A percentile compares a stretch with the other conserved stretches of the same genome.
These are phyloP conservation scores for Gossypium trilobum DNA, from an alignment of 441 rosid genomes.

Conservation along the genomic window DNA sequence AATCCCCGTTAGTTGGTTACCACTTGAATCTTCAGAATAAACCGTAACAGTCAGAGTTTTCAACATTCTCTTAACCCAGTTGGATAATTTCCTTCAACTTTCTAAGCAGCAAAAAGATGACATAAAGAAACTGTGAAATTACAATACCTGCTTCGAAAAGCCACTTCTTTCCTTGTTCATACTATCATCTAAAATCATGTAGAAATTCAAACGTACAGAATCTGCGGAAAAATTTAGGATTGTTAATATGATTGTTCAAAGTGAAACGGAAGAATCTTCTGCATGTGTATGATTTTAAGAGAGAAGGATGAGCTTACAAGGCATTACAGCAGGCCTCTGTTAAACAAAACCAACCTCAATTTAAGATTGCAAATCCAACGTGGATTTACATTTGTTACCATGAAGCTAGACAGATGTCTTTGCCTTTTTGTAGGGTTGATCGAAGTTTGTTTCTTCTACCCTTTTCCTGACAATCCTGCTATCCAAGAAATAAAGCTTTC, in stretches of 20 bases:
- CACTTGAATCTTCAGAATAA: conserved; percentile 22
- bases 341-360: conserved; percentile 31
- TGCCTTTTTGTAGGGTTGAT: conserved; percentile 9
- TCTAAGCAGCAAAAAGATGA: not conserved
- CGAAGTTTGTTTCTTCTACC: conserved; percentile 16
- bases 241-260: conserved; percentile 3
- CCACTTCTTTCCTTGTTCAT: not conserved
- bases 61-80: not conserved
- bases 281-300: not conserved
- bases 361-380: conserved; percentile 8
- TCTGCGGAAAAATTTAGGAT: conserved; percentile 7
- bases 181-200: not conserved
- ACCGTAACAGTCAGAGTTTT: not conserved
- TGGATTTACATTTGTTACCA: conserved; percentile 13
- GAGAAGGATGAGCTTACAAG: not conserved
- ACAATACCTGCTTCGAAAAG: not conserved
- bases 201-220: conserved; percentile 1
- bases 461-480: conserved; percentile 17
- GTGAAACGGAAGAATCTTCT: not conserved
- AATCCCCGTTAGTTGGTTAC: conserved; percentile 4
- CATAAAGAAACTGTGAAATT: not conserved
- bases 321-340: not conserved
- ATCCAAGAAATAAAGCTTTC: conserved; percentile 13
- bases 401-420: conserved; percentile 18
- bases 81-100: not conserved